Percentiles rank a stretch among this genome's conserved stretches.
Evolutionary conservation across 2,329 filamentous ascomycete species (phyloP).

Genomic region (Xylariaceae sp.): DNA sequence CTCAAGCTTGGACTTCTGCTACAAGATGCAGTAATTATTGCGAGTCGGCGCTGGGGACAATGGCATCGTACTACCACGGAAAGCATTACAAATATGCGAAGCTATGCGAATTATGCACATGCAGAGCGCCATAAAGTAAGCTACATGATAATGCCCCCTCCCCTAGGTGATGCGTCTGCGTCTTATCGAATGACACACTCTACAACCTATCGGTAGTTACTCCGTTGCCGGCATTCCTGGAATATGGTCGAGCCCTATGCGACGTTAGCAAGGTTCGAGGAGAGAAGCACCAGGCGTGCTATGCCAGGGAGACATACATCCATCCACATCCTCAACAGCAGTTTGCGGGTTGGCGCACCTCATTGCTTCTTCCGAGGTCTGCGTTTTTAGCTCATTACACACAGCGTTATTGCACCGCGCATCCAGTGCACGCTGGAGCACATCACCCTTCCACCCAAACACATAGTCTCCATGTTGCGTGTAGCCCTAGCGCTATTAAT

Average conservation of each 20-base stretch:
- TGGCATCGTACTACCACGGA: too few species aligned
- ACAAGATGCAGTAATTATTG: too few species aligned
- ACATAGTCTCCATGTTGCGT: slow-evolving; percentile 48
- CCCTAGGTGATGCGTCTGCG: too few species aligned
- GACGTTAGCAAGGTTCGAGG: not conserved
- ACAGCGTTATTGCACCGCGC: slow-evolving; percentile 46
- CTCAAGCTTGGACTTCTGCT: too few species aligned
- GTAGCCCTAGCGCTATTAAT: too few species aligned
- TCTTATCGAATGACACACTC: too few species aligned
- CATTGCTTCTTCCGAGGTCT: slow-evolving; percentile 39
- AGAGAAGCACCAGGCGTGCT: not conserved
- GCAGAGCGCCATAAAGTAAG: too few species aligned
- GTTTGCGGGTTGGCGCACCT: slow-evolving; percentile 36
- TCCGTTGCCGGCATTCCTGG: slow-evolving; percentile 24
- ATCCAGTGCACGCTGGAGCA: slow-evolving; percentile 49
- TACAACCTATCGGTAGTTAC: too few species aligned
- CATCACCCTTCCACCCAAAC: slow-evolving; percentile 50
- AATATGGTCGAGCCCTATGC: slow-evolving; percentile 19
- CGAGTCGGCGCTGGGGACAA: too few species aligned
- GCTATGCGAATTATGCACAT: too few species aligned
- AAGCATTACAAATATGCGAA: too few species aligned
- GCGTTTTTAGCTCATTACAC: slow-evolving; percentile 38
- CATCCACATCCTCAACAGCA: slow-evolving; percentile 38
- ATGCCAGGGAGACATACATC: slow-evolving; percentile 32
- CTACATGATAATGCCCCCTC: too few species aligned